These are phyloP conservation scores for Penicillium egyptiacum DNA, from an alignment of 495 filamentous ascomycete species.

Conservation along the genomic window DNA sequence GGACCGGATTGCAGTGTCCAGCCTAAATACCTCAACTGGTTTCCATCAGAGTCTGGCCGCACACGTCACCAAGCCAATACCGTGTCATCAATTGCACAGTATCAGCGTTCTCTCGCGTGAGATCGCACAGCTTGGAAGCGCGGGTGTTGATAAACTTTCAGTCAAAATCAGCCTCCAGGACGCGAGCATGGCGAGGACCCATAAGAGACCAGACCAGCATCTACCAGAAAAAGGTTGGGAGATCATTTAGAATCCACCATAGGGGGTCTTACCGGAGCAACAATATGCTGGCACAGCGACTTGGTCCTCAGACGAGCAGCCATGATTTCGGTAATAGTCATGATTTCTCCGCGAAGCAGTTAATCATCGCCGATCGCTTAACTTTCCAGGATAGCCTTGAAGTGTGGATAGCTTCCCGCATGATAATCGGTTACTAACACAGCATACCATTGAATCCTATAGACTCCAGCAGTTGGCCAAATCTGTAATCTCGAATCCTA, in stretches of 20 bases:
- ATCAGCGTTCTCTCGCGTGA: neutral
- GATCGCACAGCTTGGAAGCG: neutral
- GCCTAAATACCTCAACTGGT: neutral
- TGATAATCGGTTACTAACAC: too few species aligned
- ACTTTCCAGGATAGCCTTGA: neutral
- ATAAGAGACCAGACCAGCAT: neutral
- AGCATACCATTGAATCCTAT: too few species aligned
- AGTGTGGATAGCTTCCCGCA: neutral
- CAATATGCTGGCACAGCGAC: neutral
- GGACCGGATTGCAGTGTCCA: neutral
- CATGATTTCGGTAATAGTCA: neutral
- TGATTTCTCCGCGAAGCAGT: conserved; percentile 1
- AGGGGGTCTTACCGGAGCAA: neutral
- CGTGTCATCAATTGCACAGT: neutral
- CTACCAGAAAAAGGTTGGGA: neutral
- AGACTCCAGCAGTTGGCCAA: too few species aligned
- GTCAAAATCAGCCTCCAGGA: neutral
- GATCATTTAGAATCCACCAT: neutral
- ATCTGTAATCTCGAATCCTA: too few species aligned
- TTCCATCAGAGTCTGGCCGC: neutral
- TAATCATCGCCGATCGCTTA: neutral
- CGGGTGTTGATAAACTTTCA: neutral
- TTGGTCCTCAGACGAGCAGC: neutral
- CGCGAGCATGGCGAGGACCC: neutral
- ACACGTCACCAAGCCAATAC: neutral